Base-by-base conservation (phyloP, 441 rosid species). In the Mallotus japonicus region DNA sequence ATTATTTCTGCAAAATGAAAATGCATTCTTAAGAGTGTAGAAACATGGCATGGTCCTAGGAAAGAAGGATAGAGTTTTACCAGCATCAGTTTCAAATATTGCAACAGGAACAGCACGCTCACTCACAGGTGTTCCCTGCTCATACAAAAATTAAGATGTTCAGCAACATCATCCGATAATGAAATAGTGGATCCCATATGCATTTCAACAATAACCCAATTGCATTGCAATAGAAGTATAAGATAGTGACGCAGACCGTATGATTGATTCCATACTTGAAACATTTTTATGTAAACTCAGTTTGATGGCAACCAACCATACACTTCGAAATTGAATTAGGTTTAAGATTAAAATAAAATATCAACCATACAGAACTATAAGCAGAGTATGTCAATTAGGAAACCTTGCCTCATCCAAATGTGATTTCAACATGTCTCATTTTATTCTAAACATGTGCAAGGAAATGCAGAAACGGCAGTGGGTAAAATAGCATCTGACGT, bases 81-180 rank as follows among this genome's bases (percentile, higher is more conserved):
- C 98, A 17, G 89, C 64, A 65, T 95, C 89, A 46, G 96, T 88
- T 87, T 87, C 95, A 83, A 95, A 95, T 85, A 95, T 93, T 74
- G 99, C 97, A 81, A 95, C 98, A 76, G 99, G 99, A 82, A 95
- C 89, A 80, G 99, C 99, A 76, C 99, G 98, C 80, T 95, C 99
- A 40, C 99, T 95, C 62, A 95, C 99, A 76, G 99, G 95, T 61
- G 96, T 86, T 72, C 98, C 99, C 99, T 93, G 88, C 77, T 78
- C 85, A 81, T 42, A 77, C 75, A 69, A 82, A 78, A 77, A 74
- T 79, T 71, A 66, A n/a, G 70, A 57, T 75, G 20, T 65, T 69
- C 17, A 51, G 34, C 20, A 76, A 22, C 14, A 76, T 62, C 64
- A 54, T 44, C 62, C 34, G 58, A 76, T 54, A 69, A 69, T 54